These are phyloP conservation scores for Fusarium concolor DNA, from an alignment of 2,329 filamentous ascomycete genomes.

Conservation along the genomic window DNA sequence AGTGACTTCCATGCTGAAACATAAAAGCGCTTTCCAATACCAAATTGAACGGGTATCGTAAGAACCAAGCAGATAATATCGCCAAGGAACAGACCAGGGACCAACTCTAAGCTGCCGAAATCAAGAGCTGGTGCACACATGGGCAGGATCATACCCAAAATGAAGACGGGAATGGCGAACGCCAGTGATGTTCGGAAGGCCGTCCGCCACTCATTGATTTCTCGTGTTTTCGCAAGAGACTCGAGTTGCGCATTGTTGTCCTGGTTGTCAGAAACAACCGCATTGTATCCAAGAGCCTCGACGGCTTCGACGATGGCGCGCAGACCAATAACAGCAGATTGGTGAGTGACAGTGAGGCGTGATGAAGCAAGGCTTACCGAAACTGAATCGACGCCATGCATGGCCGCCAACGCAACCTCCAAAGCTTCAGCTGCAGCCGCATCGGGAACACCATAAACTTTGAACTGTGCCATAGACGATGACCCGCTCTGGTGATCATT, in stretches of 20 bases:
- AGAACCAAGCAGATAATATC: constrained; percentile 86
- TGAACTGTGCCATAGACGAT: constrained; percentile 77
- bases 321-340: constrained; percentile 78
- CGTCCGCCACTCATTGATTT: constrained; percentile 91
- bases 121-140: constrained; percentile 84
- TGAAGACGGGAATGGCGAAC: constrained; percentile 90
- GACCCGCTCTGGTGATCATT: constrained; percentile 64
- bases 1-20: constrained; percentile 92
- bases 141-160: constrained; percentile 93
- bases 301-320: constrained; percentile 84
- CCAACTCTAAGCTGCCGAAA: constrained; percentile 74
- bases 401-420: constrained; percentile 72
- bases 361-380: constrained; percentile 79
- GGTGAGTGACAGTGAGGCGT: constrained; percentile 78
- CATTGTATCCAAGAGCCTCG: constrained; percentile 87
- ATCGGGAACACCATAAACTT: constrained; percentile 82
- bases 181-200: constrained; percentile 81
- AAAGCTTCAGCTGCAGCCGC: constrained; percentile 77
- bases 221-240: constrained; percentile 93
- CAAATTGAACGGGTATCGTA: constrained; percentile 95
- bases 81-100: constrained; percentile 86
- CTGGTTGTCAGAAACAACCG: constrained; percentile 87
- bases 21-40: constrained; percentile 95
- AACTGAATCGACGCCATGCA: constrained; percentile 79
- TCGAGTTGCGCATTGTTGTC: constrained; percentile 98